Conservation (phyloP, 2,329 filamentous ascomycete genomes). For the Shiraia sp. region DNA sequence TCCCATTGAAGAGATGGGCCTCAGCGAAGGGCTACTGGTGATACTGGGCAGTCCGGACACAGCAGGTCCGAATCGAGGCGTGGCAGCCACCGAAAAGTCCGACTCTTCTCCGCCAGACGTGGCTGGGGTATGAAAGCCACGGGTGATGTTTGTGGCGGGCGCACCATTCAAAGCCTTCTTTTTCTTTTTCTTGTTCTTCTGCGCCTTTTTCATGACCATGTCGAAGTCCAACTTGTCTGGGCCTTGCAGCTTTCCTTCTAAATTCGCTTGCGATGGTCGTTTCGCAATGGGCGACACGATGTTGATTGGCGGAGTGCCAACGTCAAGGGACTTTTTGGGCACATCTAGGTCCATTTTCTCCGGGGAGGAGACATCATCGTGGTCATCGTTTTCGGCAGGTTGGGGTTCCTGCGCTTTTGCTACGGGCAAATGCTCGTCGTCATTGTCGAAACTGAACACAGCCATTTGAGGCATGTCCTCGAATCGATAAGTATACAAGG, state of each 20-base stretch:
- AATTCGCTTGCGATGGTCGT: conserved; percentile 26
- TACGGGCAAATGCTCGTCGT: conserved; percentile 31
- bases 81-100: conserved; percentile 50
- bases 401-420: conserved; percentile 12
- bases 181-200: conserved; percentile 46
- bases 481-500: conserved; percentile 12
- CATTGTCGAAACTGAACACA: conserved; percentile 42
- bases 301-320: conserved; percentile 43
- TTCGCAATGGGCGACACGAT: conserved; percentile 39
- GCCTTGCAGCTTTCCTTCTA: conserved; percentile 27
- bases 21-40: conserved; percentile 57
- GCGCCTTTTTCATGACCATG: conserved; percentile 41
- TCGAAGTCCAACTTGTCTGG: conserved; percentile 46
- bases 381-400: conserved; percentile 7
- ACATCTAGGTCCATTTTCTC: conserved; percentile 32
- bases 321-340: conserved; percentile 22
- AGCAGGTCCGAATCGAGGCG: conserved; percentile 47
- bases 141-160: conserved; percentile 43
- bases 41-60: conserved; percentile 52
- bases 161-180: conserved; percentile 39
- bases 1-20: conserved; percentile 57
- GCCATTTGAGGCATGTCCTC: conserved; percentile 25
- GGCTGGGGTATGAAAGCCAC: conserved; percentile 56
- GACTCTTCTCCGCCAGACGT: conserved; percentile 61
- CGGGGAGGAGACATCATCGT: conserved; percentile 19